Percentiles rank a stretch among this genome's conserved stretches.
phyloP scores from a whole-genome alignment of 768 basidiomycete genomes.

The Fomitopsis pulvina region DNA sequence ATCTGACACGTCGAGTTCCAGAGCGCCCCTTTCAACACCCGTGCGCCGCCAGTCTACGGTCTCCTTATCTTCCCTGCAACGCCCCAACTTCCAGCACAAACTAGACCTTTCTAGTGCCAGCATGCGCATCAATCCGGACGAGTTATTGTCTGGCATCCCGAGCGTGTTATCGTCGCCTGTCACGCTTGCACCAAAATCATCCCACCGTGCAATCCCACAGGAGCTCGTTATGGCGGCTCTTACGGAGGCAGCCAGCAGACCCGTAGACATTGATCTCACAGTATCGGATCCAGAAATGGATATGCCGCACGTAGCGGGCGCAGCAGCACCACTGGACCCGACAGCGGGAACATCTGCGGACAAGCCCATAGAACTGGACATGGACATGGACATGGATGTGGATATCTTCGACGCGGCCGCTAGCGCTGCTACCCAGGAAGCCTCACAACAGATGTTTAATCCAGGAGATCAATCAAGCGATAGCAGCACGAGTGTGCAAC shows the following conservation, averaged over 20 bases:
- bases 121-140: constrained; percentile 59
- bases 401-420: constrained; percentile 24
- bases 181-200: constrained; percentile 75
- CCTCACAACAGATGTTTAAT: not conserved
- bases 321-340: constrained; percentile 25
- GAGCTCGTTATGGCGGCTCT: constrained; percentile 60
- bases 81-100: constrained; percentile 64
- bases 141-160: constrained; percentile 37
- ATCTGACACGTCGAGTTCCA: constrained; percentile 3
- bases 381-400: constrained; percentile 57
- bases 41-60: constrained; percentile 65
- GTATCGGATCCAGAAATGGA: constrained; percentile 29
- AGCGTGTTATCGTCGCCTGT: constrained; percentile 72
- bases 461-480: not conserved
- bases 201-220: constrained; percentile 44
- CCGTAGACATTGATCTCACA: constrained; percentile 58
- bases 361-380: constrained; percentile 75
- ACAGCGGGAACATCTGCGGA: constrained; percentile 59
- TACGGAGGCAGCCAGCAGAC: constrained; percentile 16
- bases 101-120: constrained; percentile 74
- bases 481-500: no score
- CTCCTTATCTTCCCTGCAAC: constrained; percentile 73
- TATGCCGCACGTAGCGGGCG: constrained; percentile 9
- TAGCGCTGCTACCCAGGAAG: not conserved
- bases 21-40: constrained; percentile 21